Percentiles rank a stretch among this genome's conserved stretches.
Conservation (phyloP, 2,329 filamentous ascomycete species). For the Cercospora berteroae region DNA sequence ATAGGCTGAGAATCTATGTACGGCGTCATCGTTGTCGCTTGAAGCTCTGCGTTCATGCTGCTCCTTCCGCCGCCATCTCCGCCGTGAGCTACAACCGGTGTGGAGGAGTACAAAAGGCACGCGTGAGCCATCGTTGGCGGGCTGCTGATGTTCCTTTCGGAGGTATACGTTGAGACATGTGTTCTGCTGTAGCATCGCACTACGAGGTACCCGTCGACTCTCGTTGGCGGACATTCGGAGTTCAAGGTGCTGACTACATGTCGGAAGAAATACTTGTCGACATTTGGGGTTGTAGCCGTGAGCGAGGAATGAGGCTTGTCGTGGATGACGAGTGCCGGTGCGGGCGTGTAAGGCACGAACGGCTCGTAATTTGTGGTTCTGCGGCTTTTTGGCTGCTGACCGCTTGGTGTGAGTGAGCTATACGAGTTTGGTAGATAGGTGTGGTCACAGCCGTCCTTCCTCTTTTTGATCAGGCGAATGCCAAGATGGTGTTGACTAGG, state of each 20-base stretch:
- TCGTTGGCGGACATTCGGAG: constrained; percentile 8
- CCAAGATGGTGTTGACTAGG: not conserved
- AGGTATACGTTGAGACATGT: constrained; percentile 1
- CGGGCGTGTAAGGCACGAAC: not conserved
- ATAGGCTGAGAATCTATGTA: not conserved
- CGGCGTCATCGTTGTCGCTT: not conserved
- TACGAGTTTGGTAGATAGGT: not conserved
- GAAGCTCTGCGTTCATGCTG: not conserved
- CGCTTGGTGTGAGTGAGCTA: not conserved
- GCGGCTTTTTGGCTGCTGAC: constrained; percentile 4
- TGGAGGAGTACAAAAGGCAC: constrained; percentile 8
- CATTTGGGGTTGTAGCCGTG: not conserved
- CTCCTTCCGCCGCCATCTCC: not conserved
- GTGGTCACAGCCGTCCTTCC: constrained; percentile 3
- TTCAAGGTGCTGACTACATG: constrained; percentile 4
- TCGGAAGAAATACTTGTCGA: constrained; percentile 7
- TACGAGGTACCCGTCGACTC: not conserved
- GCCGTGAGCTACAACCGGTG: not conserved
- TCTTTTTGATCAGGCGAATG: not conserved
- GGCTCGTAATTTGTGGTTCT: not conserved
- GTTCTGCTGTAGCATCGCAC: not conserved
- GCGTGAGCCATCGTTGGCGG: constrained; percentile 1
- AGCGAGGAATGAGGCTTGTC: not conserved
- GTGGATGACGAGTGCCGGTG: not conserved
- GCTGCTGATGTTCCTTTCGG: not conserved